Conservation (phyloP, 345 rosid genomes). For the Camelina neglecta region DNA sequence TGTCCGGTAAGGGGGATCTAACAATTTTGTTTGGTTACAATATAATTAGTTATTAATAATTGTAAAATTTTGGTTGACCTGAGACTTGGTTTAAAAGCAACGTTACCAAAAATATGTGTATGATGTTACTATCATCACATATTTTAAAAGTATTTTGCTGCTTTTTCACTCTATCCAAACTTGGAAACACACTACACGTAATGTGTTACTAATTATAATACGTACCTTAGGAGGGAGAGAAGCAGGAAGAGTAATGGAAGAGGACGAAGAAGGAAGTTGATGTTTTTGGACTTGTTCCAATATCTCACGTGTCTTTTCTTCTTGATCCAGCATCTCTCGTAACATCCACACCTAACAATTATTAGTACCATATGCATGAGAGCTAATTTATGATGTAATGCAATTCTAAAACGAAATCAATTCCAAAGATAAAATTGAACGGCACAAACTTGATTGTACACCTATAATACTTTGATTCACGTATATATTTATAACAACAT, state of each 20-base stretch:
- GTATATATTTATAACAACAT: conserved; percentile 31
- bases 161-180: conserved; percentile 36
- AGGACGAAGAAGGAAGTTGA: conserved; percentile 51
- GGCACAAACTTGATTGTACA: neutral
- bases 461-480: conserved; percentile 20
- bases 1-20: neutral
- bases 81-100: conserved; percentile 46
- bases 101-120: conserved; percentile 32
- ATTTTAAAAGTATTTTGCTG: conserved; percentile 14
- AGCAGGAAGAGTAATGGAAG: conserved; percentile 59
- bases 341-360: conserved; percentile 63
- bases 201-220: neutral
- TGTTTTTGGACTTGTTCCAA: conserved; percentile 59
- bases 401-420: neutral
- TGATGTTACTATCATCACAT: conserved; percentile 34
- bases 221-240: conserved; percentile 86
- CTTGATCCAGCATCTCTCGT: conserved; percentile 77
- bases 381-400: neutral
- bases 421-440: neutral
- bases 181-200: conserved; percentile 21
- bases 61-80: conserved; percentile 11
- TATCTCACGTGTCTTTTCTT: conserved; percentile 75
- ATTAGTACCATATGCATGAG: neutral
- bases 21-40: conserved; percentile 2
- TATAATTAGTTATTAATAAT: neutral